These are phyloP conservation scores for Rhodosporidiobolus sp. DNA, from an alignment of 768 basidiomycete genomes.

Conservation along the genomic window DNA sequence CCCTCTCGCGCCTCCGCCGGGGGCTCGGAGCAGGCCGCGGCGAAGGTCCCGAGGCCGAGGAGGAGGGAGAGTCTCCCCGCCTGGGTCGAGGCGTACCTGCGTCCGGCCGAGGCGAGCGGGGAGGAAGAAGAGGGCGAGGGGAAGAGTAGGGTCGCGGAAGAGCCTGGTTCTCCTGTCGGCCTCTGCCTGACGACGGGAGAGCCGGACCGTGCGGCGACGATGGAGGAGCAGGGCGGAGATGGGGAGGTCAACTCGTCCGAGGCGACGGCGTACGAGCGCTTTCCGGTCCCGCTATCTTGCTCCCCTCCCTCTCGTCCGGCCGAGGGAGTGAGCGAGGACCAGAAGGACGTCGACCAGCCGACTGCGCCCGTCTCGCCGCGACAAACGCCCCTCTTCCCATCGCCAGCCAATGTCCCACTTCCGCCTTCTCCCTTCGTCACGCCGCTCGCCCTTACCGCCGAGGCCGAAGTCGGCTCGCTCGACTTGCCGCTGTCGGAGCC, in stretches of 20 bases:
- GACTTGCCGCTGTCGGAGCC: too few relatives aligned
- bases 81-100: background rate
- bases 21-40: too few relatives aligned
- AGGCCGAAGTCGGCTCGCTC: too few relatives aligned
- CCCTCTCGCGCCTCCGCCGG: too few relatives aligned
- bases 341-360: background rate
- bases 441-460: too few relatives aligned
- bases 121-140: background rate
- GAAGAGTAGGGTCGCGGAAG: background rate
- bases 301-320: too few relatives aligned
- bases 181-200: too few relatives aligned
- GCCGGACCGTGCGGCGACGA: background rate
- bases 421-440: too few relatives aligned
- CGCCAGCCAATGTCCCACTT: too few relatives aligned
- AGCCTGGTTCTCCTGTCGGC: too few relatives aligned
- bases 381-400: too few relatives aligned
- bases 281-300: background rate
- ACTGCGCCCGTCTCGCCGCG: background rate
- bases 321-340: too few relatives aligned
- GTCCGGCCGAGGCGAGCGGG: background rate
- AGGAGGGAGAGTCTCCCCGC: background rate
- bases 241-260: background rate
- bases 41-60: background rate
- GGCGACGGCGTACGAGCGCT: background rate
- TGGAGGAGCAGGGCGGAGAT: background rate